Conservation (phyloP, 2,329 filamentous ascomycete genomes). For the Microascus cirrosus region DNA sequence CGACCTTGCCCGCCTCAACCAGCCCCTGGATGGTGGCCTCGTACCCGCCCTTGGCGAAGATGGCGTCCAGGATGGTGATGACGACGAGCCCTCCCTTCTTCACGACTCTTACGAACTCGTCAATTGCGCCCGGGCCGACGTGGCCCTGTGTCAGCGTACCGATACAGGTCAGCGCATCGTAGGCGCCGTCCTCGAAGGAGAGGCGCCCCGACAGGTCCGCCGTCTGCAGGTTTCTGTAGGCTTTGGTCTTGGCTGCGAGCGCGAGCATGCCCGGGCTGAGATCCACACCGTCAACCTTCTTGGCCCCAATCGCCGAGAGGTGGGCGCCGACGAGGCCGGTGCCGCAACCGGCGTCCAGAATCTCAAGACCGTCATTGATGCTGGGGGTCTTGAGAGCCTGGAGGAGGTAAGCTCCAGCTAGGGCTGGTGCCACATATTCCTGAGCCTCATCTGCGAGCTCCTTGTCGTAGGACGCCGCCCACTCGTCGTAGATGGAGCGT, state of each 20-base stretch:
- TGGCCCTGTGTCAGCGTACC: slow-evolving; percentile 45
- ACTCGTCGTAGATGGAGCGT: slow-evolving; percentile 21
- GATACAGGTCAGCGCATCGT: slow-evolving; percentile 30
- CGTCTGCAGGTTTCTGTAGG: slow-evolving; percentile 30
- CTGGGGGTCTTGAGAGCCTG: slow-evolving; percentile 14
- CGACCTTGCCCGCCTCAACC: slow-evolving; percentile 15
- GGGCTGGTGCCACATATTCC: slow-evolving; percentile 27
- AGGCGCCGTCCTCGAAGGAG: slow-evolving; percentile 23
- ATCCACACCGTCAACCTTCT: slow-evolving; percentile 39
- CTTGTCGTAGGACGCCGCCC: slow-evolving; percentile 21
- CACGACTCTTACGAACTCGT: slow-evolving; percentile 36
- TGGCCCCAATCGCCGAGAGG: slow-evolving; percentile 28
- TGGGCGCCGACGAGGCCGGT: slow-evolving; percentile 40
- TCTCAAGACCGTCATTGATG: slow-evolving; percentile 14
- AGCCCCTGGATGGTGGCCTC: slow-evolving; percentile 28
- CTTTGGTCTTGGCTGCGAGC: slow-evolving; percentile 33
- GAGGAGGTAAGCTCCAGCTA: slow-evolving; percentile 22
- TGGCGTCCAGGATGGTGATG: slow-evolving; percentile 36
- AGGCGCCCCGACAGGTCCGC: slow-evolving; percentile 35
- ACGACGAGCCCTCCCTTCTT: slow-evolving; percentile 35
- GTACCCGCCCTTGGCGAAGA: slow-evolving; percentile 37
- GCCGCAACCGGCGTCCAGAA: slow-evolving; percentile 45
- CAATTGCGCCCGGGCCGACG: slow-evolving; percentile 36
- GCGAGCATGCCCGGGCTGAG: slow-evolving; percentile 40
- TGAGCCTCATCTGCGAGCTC: slow-evolving; percentile 22